Base-by-base conservation (phyloP, 176 grass and related monocot genomes). In the Microstegium vimineum region DNA sequence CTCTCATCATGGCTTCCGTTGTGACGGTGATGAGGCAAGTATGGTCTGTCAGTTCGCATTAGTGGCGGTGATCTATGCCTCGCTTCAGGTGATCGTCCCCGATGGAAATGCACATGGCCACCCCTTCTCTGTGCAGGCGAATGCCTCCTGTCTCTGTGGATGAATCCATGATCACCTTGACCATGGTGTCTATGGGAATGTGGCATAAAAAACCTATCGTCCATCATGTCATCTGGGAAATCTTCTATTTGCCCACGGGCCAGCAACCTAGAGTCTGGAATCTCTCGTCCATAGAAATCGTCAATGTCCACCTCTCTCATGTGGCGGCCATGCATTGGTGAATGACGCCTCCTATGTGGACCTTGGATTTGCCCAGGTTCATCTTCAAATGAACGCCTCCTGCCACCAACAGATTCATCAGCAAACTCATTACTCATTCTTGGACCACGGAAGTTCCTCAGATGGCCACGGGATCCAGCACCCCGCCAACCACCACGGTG, bases 51-150 rank as follows among this genome's bases (percentile, higher is more conserved):
- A 16, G 59, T 37, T 90, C 84, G 76, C 73, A 78, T 59, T n/a
- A 86, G 16, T 66, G 88, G 83, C 3, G 88, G 79, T 73, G 88
- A 90, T 71, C 88, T 82, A 46, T 13, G 57, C 74, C 86, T 82
- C 2, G 9, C 75, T 86, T 90, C 88, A 68, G 88, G 83, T 10
- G 88, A 90, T 11, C 83, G 59, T 51, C 83, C 79, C 7, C 74
- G 73, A 9, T 86, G 88, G 47, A 90, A 86, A 86, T 69, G 83
- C 37, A 47, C 8, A 25, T 74, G 83, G 23, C 35, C 72, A 46
- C 54, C 83, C 79, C 88, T 86, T 78, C 83, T 82, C 47, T 86
- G 83, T 27, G 38, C 74, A 86, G 88, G 88, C 1, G 83, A 90
- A 61, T 82, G 88, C 25, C 83, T 83, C 74, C 83, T 86, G 11